These are phyloP conservation scores for Cucurbita maxima DNA, from an alignment of 306 rosid species.

Conservation along the genomic window DNA sequence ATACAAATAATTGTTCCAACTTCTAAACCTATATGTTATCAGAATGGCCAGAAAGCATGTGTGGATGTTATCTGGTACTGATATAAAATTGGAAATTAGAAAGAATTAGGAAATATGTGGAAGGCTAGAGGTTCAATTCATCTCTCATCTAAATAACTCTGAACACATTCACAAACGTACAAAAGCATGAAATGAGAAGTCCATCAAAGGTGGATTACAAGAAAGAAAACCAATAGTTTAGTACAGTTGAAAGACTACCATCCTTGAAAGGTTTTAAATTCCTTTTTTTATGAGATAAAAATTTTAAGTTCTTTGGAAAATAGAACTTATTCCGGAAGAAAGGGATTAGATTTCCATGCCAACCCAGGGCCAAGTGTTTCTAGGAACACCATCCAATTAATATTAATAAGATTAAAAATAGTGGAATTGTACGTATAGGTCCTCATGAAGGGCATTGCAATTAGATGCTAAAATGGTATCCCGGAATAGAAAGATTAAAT, in stretches of 20 bases:
- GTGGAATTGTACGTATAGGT: background rate
- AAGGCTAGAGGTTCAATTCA: background rate
- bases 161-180: background rate
- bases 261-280: too few relatives aligned
- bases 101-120: background rate
- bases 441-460: background rate
- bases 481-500: background rate
- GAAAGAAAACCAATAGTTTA: too few relatives aligned
- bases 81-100: background rate
- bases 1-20: background rate
- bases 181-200: background rate
- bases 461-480: background rate
- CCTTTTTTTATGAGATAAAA: background rate
- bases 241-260: too few relatives aligned
- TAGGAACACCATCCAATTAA: background rate
- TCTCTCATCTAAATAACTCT: background rate
- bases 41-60: background rate
- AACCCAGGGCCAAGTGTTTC: background rate
- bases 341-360: background rate
- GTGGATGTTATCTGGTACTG: background rate
- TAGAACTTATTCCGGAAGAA: background rate
- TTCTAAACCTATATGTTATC: background rate
- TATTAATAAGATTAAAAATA: background rate
- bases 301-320: too few relatives aligned
- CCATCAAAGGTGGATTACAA: too few relatives aligned